Evolutionary conservation across 2,329 filamentous ascomycete species (phyloP).

Genomic region (Colletotrichum echinochloae): DNA sequence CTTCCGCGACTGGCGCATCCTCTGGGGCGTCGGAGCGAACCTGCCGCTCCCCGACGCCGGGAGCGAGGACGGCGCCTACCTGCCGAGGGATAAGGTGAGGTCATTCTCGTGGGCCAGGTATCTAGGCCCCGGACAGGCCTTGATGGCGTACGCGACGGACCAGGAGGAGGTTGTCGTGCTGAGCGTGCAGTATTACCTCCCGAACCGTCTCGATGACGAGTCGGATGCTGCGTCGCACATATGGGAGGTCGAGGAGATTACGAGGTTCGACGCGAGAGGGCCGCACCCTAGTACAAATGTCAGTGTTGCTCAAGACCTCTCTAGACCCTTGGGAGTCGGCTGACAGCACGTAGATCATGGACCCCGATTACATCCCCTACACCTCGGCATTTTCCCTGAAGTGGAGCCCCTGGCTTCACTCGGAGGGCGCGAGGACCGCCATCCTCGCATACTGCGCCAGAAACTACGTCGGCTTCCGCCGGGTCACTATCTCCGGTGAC

Average conservation of each 20-base stretch:
- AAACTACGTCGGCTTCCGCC: conserved; percentile 68
- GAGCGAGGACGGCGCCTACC: conserved; percentile 44
- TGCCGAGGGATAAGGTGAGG: conserved; percentile 52
- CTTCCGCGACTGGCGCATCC: conserved; percentile 63
- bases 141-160: conserved; percentile 67
- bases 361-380: conserved; percentile 63
- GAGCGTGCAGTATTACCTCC: conserved; percentile 56
- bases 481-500: conserved; percentile 54
- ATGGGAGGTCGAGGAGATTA: conserved; percentile 65
- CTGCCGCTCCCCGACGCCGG: conserved; percentile 60
- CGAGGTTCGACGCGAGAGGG: conserved; percentile 60
- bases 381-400: conserved; percentile 63
- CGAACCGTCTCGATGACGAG: conserved; percentile 58
- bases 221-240: conserved; percentile 59
- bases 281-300: conserved; percentile 52
- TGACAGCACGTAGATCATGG: conserved; percentile 41
- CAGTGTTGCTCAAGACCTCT: background rate
- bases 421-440: conserved; percentile 51
- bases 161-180: conserved; percentile 63
- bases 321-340: background rate
- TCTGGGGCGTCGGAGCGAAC: conserved; percentile 68
- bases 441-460: conserved; percentile 63
- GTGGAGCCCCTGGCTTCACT: conserved; percentile 66
- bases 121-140: conserved; percentile 53
- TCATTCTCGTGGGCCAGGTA: conserved; percentile 66